These are phyloP conservation scores for Dalbergia cochinchinensis DNA, from an alignment of 306 rosid genomes.

Conservation along the genomic window DNA sequence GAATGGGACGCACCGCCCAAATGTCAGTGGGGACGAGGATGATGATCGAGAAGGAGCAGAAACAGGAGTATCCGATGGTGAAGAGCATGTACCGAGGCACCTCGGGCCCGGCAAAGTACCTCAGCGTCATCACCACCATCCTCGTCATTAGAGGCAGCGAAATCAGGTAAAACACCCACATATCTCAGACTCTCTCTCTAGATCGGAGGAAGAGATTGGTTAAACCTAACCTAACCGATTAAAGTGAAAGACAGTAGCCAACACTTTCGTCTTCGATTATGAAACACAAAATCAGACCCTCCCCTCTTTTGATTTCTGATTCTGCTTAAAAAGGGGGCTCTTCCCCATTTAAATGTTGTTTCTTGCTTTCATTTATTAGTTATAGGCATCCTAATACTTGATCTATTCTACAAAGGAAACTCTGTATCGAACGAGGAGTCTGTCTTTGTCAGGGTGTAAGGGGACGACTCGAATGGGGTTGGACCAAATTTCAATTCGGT, in stretches of 20 bases:
- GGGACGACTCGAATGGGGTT: too few relatives aligned
- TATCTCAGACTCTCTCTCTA: conserved; percentile 31
- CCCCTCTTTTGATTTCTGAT: too few relatives aligned
- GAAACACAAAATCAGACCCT: conserved; percentile 1
- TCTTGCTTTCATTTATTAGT: not conserved
- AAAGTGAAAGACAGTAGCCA: too few relatives aligned
- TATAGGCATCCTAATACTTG: not conserved
- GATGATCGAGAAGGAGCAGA: conserved; percentile 88
- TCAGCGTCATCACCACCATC: conserved; percentile 80
- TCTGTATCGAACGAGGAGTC: not conserved
- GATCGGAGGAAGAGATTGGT: conserved; percentile 1
- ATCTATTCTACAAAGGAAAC: not conserved
- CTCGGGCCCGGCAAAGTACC: conserved; percentile 84
- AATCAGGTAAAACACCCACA: conserved; percentile 99
- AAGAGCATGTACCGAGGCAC: conserved; percentile 87
- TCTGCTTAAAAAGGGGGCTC: not conserved
- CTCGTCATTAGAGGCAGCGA: conserved; percentile 85
- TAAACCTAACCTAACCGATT: not conserved
- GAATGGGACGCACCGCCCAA: conserved; percentile 73
- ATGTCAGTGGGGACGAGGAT: conserved; percentile 96
- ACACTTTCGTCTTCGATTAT: conserved; percentile 39
- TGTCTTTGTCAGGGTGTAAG: not conserved
- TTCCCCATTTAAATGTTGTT: not conserved
- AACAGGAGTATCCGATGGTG: conserved; percentile 96
- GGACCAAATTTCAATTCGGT: too few relatives aligned